These are phyloP conservation scores for Aspergillus coremiiformis DNA, from an alignment of 495 filamentous ascomycete genomes.

Conservation along the genomic window DNA sequence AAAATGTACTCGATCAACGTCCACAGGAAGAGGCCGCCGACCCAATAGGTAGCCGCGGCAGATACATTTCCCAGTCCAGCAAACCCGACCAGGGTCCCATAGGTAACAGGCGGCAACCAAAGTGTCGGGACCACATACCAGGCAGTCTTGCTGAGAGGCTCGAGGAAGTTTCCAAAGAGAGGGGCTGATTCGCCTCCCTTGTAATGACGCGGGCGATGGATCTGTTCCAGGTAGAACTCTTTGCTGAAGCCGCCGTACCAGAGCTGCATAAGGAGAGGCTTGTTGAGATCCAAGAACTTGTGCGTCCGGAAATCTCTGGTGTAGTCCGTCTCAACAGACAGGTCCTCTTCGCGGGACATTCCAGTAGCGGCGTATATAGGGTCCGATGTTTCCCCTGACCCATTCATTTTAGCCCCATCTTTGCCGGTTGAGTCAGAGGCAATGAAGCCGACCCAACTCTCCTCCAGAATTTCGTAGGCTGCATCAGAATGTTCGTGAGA, in stretches of 20 bases:
- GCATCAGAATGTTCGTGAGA: constrained; percentile 83
- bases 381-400: constrained; percentile 31
- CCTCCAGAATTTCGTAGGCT: constrained; percentile 88
- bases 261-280: constrained; percentile 80
- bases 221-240: constrained; percentile 91
- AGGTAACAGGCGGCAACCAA: constrained; percentile 79
- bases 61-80: constrained; percentile 44
- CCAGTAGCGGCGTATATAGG: constrained; percentile 67
- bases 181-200: constrained; percentile 86
- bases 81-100: constrained; percentile 62
- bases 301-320: constrained; percentile 68
- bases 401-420: constrained; percentile 39
- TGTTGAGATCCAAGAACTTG: constrained; percentile 88
- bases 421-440: constrained; percentile 28
- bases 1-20: constrained; percentile 83
- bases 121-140: constrained; percentile 83
- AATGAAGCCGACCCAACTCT: constrained; percentile 76
- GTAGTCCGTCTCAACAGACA: constrained; percentile 77
- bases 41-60: constrained; percentile 49
- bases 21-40: constrained; percentile 68
- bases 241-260: constrained; percentile 85
- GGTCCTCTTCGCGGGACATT: constrained; percentile 77
- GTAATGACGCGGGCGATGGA: constrained; percentile 93
- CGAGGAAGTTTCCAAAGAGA: constrained; percentile 94
- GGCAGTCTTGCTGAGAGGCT: constrained; percentile 86